Percentiles rank a stretch among this genome's conserved stretches.
Conservation (phyloP, 2,329 filamentous ascomycete species). For the Dendrostoma leiphaemia region DNA sequence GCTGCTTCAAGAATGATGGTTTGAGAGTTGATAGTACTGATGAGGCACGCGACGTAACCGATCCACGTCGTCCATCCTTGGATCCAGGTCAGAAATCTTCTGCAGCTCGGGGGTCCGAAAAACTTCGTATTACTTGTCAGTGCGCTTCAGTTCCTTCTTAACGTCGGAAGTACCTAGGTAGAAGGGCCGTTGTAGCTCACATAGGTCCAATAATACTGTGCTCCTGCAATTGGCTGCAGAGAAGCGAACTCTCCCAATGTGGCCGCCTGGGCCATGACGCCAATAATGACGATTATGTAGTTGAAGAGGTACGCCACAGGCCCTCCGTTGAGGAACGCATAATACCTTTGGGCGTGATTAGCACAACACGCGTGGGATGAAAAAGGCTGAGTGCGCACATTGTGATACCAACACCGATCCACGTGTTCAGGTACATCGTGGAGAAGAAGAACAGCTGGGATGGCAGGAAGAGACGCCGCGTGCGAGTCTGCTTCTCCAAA, state of each 20-base stretch:
- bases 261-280: conserved; percentile 28
- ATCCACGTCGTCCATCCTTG: conserved; percentile 40
- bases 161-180: too few species aligned
- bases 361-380: too few species aligned
- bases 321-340: conserved; percentile 31
- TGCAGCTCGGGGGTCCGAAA: not conserved
- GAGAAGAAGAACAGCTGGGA: conserved; percentile 12
- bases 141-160: too few species aligned
- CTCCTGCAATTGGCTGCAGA: conserved; percentile 38
- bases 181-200: not conserved
- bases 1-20: conserved; percentile 14
- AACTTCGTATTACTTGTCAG: not conserved
- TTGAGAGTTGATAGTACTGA: conserved; percentile 29
- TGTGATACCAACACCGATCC: not conserved
- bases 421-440: conserved; percentile 5
- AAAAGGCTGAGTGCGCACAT: too few species aligned
- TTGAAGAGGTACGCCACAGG: conserved; percentile 30
- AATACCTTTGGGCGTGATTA: too few species aligned
- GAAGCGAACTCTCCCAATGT: conserved; percentile 39
- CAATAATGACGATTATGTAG: conserved; percentile 28
- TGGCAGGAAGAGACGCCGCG: conserved; percentile 5
- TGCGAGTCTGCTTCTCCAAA: conserved; percentile 8
- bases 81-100: conserved; percentile 13
- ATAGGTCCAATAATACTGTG: conserved; percentile 41
- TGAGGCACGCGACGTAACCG: conserved; percentile 35